Evolutionary conservation across 1,284 basidiomycete species (phyloP), one percentile per base, ranked within the genome.

Genomic region (Papiliotrema fonsecae): DNA sequence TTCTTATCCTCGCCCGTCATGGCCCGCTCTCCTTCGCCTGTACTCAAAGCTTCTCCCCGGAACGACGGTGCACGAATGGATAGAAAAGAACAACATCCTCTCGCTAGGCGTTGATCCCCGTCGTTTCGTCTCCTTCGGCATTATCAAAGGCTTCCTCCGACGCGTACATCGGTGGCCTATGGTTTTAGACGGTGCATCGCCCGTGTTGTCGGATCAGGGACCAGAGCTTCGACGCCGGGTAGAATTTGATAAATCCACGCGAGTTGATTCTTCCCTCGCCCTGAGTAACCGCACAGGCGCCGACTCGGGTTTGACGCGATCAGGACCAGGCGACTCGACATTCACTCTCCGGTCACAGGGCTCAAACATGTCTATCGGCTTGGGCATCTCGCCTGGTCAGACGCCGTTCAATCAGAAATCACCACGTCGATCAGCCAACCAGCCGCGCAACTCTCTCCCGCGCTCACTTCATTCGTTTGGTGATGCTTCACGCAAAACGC

Each of bases 61-160:
- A 2, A 82, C 83, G 52, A 91, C 89, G 0, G 79, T 98, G 2
- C 80, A 83, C 39, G 83, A 90, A 44, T 99, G 96, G 94, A 88
- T 91, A 77, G 84, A 90, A 57, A 78, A 79, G 36, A 79, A 90
- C 62, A 77, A 84, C 25, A 81, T 91, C 3, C 77, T 83, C 42
- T 75, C 78, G 6, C 73, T 86, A 18, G 88, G 87, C 1, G 86
- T 98, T 49, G 96, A 98, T 67, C 82, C 90, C 7, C 81, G 94
- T 5, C 82, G 96, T 14, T 96, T 99, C 70, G 85, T 92, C n/a
- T 91, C 87, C 55, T 99, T 98, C 65, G 96, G 94, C 13, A 87
- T 97, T n/a, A 96, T 99, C 75, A 98, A 99, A 75, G 93, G 92
- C 0, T 98, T 97, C 66, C 77, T 99, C 13, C 83, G 89, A 6